Evolutionary conservation across 2,329 filamentous ascomycete species (phyloP), one percentile per base, ranked within the genome.

Genomic region (Colletotrichum sp.): DNA sequence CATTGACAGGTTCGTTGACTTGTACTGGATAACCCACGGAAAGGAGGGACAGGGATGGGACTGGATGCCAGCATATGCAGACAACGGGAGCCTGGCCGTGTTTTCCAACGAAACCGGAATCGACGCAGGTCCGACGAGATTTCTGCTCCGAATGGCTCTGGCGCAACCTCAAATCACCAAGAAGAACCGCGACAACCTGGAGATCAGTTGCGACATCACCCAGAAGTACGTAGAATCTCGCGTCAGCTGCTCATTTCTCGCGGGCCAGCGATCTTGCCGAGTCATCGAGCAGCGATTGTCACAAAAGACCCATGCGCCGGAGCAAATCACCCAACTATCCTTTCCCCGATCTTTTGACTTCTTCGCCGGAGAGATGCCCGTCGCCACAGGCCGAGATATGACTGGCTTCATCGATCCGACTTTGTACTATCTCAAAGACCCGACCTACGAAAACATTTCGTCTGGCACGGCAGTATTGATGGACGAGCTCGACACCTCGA

Each of bases 211-310:
- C 61, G 36, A 26, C 28, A 28, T 66, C 26, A 71, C 36, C 8
- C 72, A 75, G 55, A 34, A 65, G 15, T 73, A 76, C 48, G 70
- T 76, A 3, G 73, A 73, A 18, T 72, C 65, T 2, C 56, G 56
- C 12, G 48, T 76, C 32, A 56, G 30, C 16, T 76, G 73, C 70
- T 58, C 61, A n/a, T 64, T 43, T 16, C 5, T n/a, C 8, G 30
- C 16, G n/a, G 32, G 38, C 26, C 48, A 52, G 15, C 73, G 43
- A 15, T 52, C 13, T 18, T 76, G 73, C 55, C 24, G 18, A 13
- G 73, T 76, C 9, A 7, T 48, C 18, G 55, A 34, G 5, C 71
- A 74, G 34, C 66, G 67, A 6, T 30, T 48, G 30, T 74, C 71
- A 9, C 58, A 48, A 5, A 65, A 48, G 28, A 12, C 24, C 2